These are phyloP conservation scores for Leptoxyphium fumago DNA, from an alignment of 2,329 filamentous ascomycete genomes.

Conservation along the genomic window DNA sequence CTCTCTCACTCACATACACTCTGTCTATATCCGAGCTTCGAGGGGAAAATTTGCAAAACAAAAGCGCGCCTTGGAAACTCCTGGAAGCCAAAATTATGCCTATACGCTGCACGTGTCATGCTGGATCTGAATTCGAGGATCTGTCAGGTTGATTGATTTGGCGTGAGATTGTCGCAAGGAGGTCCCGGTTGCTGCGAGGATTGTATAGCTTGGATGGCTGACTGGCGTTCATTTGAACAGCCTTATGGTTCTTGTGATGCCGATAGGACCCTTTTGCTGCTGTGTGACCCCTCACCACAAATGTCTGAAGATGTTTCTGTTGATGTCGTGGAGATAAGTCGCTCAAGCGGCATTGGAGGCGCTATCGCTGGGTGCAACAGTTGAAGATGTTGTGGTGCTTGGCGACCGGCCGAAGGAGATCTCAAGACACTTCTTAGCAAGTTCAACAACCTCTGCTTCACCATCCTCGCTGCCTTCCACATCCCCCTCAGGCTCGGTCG, in stretches of 20 bases:
- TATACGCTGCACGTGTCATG: no score
- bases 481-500: constrained; percentile 71
- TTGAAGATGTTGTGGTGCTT: background rate
- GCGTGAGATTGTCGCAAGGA: background rate
- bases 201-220: background rate
- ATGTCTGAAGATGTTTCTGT: no score
- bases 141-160: no score
- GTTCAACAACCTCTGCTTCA: constrained; percentile 79
- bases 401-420: constrained; percentile 3
- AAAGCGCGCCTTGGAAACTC: no score
- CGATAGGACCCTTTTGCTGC: background rate
- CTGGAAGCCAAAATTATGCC: no score
- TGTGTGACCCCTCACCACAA: background rate
- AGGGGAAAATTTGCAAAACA: background rate
- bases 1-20: background rate
- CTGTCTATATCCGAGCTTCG: background rate
- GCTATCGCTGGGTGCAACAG: background rate
- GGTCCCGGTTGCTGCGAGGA: background rate
- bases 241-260: background rate
- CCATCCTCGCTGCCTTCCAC: constrained; percentile 84
- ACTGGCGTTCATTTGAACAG: background rate
- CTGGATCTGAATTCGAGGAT: no score
- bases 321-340: background rate
- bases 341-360: background rate
- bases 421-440: constrained; percentile 82